Conservation (phyloP, 2,329 filamentous ascomycete genomes). For the Pseudogymnoascus sp. region DNA sequence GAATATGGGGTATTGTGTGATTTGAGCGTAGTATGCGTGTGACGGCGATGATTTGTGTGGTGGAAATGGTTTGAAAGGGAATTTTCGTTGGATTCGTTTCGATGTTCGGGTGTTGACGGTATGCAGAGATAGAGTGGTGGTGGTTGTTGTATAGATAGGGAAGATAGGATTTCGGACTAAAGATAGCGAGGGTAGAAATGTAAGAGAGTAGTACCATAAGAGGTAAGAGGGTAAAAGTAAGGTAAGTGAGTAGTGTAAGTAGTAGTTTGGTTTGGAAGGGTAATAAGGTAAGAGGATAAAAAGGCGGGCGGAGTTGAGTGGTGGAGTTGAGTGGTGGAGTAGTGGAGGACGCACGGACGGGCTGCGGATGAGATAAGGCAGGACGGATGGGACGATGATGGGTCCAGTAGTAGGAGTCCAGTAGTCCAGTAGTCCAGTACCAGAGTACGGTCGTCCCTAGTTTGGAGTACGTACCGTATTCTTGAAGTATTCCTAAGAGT, state of each 20-base stretch:
- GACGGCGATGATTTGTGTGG: neutral
- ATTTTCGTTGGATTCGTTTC: neutral
- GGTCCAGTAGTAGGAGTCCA: neutral
- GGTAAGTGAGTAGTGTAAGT: neutral
- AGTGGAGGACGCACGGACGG: neutral
- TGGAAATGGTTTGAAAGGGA: neutral
- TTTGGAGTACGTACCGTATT: neutral
- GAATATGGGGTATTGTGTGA: slow-evolving; percentile 5
- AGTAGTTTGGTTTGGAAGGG: neutral
- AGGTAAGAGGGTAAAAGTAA: neutral
- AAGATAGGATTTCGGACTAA: neutral
- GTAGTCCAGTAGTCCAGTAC: neutral
- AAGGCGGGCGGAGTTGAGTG: neutral
- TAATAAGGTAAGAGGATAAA: neutral
- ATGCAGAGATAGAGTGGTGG: slow-evolving; percentile 2
- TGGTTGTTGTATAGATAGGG: neutral
- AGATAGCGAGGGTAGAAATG: neutral
- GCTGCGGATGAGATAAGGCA: neutral
- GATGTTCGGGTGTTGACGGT: slow-evolving; percentile 1
- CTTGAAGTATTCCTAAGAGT: neutral
- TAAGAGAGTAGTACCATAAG: neutral
- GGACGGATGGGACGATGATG: neutral
- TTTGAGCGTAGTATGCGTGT: neutral
- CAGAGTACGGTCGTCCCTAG: neutral
- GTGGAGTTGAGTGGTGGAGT: no score